Evolutionary conservation across 108 stramenopile genomes (phyloP), one percentile per base, ranked within the genome.

Genomic region (Mediolabrus comicus): DNA sequence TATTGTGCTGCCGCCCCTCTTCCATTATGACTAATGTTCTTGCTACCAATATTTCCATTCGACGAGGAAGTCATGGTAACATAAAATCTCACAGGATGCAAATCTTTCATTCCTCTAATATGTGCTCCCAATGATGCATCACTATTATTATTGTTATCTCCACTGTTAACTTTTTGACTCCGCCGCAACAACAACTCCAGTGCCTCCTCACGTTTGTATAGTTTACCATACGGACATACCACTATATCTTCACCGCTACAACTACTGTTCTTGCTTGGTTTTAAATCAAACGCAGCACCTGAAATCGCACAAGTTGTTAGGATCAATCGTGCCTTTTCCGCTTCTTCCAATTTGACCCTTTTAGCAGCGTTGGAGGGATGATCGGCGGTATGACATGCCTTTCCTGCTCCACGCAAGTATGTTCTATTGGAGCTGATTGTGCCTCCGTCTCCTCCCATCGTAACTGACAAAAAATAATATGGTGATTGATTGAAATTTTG

Each of bases 391-490:
- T 84, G 80, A 32, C 83, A 78, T 13, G 91, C 90, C 5, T 85
- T 88, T 14, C 90, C 90, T 9, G 91, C 89, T 14, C 90, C 90
- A 28, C 94, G 87, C 82, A 92, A 84, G 74, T 89, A 95, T 46
- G 69, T 62, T 22, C 94, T 78, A 71, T 86, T 92, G 24, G 83
- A 80, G 56, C 86, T 86, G 71, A 95, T 86, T 1, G 90, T 90
- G 17, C 91, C 94, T 60, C 94, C 94, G 72, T 95, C 94, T 73
- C 91, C 94, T 79, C 94, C 94, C 94, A 95, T 95, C 63, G 58
- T 87, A 4, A 6, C 7, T 7, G 7, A 33, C n/a, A n/a, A n/a
- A n/a, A n/a, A n/a, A n/a, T n/a, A n/a, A n/a, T n/a, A n/a, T n/a
- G n/a, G n/a, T n/a, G n/a, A n/a, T n/a, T n/a, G n/a, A n/a, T n/a